These are phyloP conservation scores for Fistulifera solaris DNA, from an alignment of 108 stramenopile species.

Conservation along the genomic window DNA sequence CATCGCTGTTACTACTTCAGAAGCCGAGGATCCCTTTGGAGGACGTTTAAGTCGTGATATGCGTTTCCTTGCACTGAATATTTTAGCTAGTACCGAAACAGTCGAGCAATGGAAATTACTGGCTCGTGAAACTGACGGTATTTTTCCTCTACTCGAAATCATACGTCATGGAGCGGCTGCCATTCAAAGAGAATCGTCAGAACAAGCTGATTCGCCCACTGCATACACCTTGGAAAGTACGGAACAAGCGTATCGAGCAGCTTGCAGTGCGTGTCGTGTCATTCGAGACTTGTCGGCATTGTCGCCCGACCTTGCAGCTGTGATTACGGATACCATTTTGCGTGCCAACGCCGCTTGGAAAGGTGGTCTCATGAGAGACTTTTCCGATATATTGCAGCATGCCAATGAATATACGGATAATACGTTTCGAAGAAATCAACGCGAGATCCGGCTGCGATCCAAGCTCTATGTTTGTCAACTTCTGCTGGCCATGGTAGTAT, in stretches of 20 bases:
- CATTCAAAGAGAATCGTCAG: slow-evolving; percentile 13
- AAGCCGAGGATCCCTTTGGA: slow-evolving; percentile 25
- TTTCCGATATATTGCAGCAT: slow-evolving; percentile 52
- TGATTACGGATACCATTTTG: slow-evolving; percentile 70
- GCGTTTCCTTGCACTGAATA: slow-evolving; percentile 50
- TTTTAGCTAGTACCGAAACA: slow-evolving; percentile 51
- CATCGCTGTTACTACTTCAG: background rate
- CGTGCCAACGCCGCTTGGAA: slow-evolving; percentile 40
- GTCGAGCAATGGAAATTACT: slow-evolving; percentile 53
- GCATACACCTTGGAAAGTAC: slow-evolving; percentile 6
- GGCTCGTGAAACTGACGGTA: slow-evolving; percentile 56
- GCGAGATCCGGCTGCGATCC: slow-evolving; percentile 48
- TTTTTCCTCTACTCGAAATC: slow-evolving; percentile 59
- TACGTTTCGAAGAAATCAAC: slow-evolving; percentile 5
- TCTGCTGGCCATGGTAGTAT: slow-evolving; percentile 60
- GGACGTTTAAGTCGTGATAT: slow-evolving; percentile 59
- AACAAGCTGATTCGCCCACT: slow-evolving; percentile 5
- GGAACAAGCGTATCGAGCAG: slow-evolving; percentile 55
- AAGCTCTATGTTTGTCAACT: slow-evolving; percentile 69
- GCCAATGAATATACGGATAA: slow-evolving; percentile 29
- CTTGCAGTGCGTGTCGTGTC: slow-evolving; percentile 63
- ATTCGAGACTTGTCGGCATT: slow-evolving; percentile 72
- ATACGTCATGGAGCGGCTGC: slow-evolving; percentile 53
- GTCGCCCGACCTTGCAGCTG: slow-evolving; percentile 52
- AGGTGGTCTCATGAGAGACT: slow-evolving; percentile 28